These are phyloP conservation scores for Tetrahymena thermophila DNA, from an alignment of 73 alveolate species.

Conservation along the genomic window DNA sequence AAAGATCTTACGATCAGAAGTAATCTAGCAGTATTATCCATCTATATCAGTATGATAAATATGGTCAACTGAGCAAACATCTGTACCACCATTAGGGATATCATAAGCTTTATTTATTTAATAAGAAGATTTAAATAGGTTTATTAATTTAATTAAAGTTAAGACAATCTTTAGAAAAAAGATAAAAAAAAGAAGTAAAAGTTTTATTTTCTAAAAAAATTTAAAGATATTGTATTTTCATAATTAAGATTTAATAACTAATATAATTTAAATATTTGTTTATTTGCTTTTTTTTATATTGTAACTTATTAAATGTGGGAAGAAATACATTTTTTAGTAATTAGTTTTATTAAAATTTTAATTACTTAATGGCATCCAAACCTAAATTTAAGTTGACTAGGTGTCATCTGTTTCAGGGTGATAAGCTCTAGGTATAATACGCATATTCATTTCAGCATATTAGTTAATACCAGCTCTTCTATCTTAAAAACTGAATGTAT, in stretches of 20 bases:
- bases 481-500: conserved; percentile 8
- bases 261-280: no score
- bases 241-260: no score
- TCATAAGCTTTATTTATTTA: conserved; percentile 28
- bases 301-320: no score
- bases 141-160: no score
- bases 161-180: no score
- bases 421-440: conserved; percentile 16
- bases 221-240: no score
- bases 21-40: conserved; percentile 14
- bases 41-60: conserved; percentile 22
- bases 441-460: conserved; percentile 41
- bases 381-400: conserved; percentile 5
- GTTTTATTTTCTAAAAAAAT: background rate
- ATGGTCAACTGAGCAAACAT: conserved; percentile 6
- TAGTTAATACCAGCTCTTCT: conserved; percentile 31
- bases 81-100: conserved; percentile 34
- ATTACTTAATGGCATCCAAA: conserved; percentile 23
- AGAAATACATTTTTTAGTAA: no score
- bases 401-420: conserved; percentile 30
- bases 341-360: no score
- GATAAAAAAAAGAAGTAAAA: background rate
- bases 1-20: conserved; percentile 29
- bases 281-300: no score
- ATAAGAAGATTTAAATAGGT: no score